These are phyloP conservation scores for Agastache rugosa DNA, from an alignment of 257 asterid species.

Conservation along the genomic window DNA sequence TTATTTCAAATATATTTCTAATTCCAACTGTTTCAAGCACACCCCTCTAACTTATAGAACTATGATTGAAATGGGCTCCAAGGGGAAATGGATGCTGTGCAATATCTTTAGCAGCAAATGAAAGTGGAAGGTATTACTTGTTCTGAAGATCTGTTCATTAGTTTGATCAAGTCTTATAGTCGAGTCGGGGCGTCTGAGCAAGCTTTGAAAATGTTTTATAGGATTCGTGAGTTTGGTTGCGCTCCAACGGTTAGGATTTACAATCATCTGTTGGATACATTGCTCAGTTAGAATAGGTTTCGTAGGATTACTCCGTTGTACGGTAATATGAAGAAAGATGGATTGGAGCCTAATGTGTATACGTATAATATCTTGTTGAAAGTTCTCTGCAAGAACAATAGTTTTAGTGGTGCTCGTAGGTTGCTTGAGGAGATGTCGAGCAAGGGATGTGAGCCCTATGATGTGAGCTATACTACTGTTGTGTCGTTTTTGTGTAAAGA, in stretches of 20 bases:
- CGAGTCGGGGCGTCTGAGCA: conserved; percentile 61
- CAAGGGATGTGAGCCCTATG: conserved; percentile 83
- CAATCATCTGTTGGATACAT: conserved; percentile 79
- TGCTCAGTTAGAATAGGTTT: conserved; percentile 78
- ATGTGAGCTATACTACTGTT: conserved; percentile 79
- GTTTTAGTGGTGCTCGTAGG: conserved; percentile 67
- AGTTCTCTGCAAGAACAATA: conserved; percentile 79
- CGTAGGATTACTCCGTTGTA: conserved; percentile 77
- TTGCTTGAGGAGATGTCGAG: conserved; percentile 87
- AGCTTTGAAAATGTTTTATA: conserved; percentile 74
- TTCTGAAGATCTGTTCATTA: conserved; percentile 68
- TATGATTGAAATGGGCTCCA: conserved; percentile 69
- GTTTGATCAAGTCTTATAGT: conserved; percentile 67
- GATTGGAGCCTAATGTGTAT: conserved; percentile 81
- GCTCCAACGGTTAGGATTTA: conserved; percentile 79
- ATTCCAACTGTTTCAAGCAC: conserved; percentile 72
- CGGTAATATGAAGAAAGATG: conserved; percentile 82
- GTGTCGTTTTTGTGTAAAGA: conserved; percentile 73
- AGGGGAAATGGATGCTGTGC: conserved; percentile 73
- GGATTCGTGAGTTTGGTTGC: conserved; percentile 81
- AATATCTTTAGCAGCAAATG: conserved; percentile 88
- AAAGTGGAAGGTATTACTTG: conserved; percentile 67
- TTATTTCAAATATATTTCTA: conserved; percentile 64
- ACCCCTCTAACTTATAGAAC: conserved; percentile 65
- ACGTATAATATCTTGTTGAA: conserved; percentile 88